Conservation (phyloP, 192 early-diverging fungal genomes). For the Entomortierella chlamydospora region DNA sequence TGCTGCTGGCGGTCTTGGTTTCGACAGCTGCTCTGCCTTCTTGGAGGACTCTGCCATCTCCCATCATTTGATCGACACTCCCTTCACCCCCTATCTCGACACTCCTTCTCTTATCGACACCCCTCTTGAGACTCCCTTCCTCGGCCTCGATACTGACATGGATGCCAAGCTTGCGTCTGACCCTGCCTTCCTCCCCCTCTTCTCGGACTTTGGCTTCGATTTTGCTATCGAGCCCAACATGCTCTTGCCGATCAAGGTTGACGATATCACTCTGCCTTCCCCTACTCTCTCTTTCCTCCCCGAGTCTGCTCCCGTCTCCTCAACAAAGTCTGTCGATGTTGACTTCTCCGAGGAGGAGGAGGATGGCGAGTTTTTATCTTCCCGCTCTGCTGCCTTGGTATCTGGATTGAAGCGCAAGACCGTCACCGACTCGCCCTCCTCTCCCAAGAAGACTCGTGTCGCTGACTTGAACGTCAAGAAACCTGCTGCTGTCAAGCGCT, state of each 20-base stretch:
- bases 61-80: constrained; percentile 32
- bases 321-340: too few relatives aligned
- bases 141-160: constrained; percentile 9
- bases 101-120: constrained; percentile 31
- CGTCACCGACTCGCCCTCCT: neutral
- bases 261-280: neutral
- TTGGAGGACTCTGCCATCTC: constrained; percentile 23
- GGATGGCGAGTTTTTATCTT: constrained; percentile 34
- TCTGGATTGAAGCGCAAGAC: constrained; percentile 51
- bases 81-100: constrained; percentile 41
- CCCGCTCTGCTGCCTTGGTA: constrained; percentile 47
- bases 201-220: constrained; percentile 31
- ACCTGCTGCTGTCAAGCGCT: constrained; percentile 55
- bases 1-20: constrained; percentile 21
- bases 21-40: constrained; percentile 42
- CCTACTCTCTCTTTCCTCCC: constrained; percentile 14
- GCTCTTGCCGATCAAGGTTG: constrained; percentile 19
- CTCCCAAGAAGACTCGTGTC: constrained; percentile 18
- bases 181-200: constrained; percentile 20
- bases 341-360: constrained; percentile 25
- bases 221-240: constrained; percentile 38
- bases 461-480: neutral
- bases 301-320: constrained; percentile 19
- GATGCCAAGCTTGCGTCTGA: constrained; percentile 14
- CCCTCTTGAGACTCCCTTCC: constrained; percentile 19